These are phyloP conservation scores for Clavispora asparagi DNA, from an alignment of 805 yeast genomes.

Conservation along the genomic window DNA sequence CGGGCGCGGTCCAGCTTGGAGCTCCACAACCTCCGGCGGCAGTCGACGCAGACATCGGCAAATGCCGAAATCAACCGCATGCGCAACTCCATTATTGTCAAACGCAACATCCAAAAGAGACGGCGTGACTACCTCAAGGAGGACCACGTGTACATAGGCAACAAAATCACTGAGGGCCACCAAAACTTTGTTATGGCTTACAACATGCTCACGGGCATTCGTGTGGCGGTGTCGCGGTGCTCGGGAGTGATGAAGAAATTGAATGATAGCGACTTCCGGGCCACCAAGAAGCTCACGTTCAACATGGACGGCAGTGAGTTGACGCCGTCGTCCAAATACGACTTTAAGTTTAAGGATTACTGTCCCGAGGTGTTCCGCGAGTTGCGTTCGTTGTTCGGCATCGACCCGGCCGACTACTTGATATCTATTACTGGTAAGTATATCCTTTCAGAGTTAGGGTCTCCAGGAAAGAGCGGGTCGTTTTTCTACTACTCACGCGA, in stretches of 20 bases:
- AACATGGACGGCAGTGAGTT: slow-evolving; percentile 81
- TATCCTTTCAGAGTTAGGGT: slow-evolving; percentile 83
- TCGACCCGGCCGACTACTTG: slow-evolving; percentile 94
- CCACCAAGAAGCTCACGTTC: slow-evolving; percentile 77
- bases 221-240: slow-evolving; percentile 90
- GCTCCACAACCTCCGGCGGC: slow-evolving; percentile 2
- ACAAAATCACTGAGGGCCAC: slow-evolving; percentile 87
- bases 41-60: slow-evolving; percentile 21
- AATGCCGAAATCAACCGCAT: slow-evolving; percentile 44
- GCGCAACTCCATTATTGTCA: slow-evolving; percentile 43
- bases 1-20: slow-evolving; percentile 3
- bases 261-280: slow-evolving; percentile 62
- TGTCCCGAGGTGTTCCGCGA: slow-evolving; percentile 92
- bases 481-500: slow-evolving; percentile 94
- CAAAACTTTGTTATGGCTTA: slow-evolving; percentile 91
- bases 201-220: slow-evolving; percentile 94
- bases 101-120: slow-evolving; percentile 39
- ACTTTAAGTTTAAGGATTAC: slow-evolving; percentile 94
- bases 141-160: slow-evolving; percentile 64
- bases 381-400: slow-evolving; percentile 68
- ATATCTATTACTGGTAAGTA: slow-evolving; percentile 90
- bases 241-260: slow-evolving; percentile 79
- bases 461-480: slow-evolving; percentile 97
- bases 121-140: slow-evolving; percentile 41
- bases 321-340: slow-evolving; percentile 91